A percentile compares a stretch with the other conserved stretches of the same genome.
Conservation (phyloP, 208 protist species). For the Trypanosoma platydactyli region DNA sequence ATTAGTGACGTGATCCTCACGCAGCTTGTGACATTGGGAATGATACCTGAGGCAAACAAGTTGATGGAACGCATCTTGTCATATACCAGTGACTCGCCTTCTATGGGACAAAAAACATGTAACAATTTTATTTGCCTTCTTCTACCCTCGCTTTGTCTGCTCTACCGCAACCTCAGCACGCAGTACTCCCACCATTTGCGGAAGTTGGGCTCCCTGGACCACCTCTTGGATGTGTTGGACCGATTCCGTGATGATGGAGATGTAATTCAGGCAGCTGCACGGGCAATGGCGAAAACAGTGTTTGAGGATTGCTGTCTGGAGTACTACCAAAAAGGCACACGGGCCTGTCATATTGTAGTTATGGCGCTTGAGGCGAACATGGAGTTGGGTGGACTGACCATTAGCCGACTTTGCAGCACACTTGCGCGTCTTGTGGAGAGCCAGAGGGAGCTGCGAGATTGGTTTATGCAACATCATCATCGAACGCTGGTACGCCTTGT, state of each 20-base stretch:
- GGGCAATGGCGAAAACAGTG: conserved; percentile 68
- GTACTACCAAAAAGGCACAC: conserved; percentile 29
- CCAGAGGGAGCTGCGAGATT: conserved; percentile 29
- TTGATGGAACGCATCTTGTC: conserved; percentile 29
- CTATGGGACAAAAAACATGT: conserved; percentile 2
- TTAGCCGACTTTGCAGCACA: conserved; percentile 26
- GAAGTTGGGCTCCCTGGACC: conserved; percentile 43
- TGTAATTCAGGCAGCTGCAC: conserved; percentile 57
- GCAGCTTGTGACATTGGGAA: conserved; percentile 38
- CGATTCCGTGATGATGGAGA: conserved; percentile 26
- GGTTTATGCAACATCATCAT: conserved; percentile 29
- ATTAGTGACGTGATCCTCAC: conserved; percentile 25
- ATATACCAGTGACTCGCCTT: conserved; percentile 3
- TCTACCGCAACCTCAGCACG: conserved; percentile 42
- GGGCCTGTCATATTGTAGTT: conserved; percentile 36
- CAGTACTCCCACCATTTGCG: conserved; percentile 30
- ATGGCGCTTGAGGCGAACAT: conserved; percentile 34
- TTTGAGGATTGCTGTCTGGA: conserved; percentile 52
- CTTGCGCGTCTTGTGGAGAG: conserved; percentile 37
- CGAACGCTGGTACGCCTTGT: conserved; percentile 15
- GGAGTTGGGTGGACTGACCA: conserved; percentile 18
- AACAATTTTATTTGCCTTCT: conserved; percentile 21
- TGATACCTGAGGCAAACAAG: conserved; percentile 36
- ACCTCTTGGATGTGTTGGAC: conserved; percentile 45
- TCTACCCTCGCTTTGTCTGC: conserved; percentile 33